These are phyloP conservation scores for Sporobolomyces phaffii DNA, from an alignment of 768 basidiomycete genomes.

Conservation along the genomic window DNA sequence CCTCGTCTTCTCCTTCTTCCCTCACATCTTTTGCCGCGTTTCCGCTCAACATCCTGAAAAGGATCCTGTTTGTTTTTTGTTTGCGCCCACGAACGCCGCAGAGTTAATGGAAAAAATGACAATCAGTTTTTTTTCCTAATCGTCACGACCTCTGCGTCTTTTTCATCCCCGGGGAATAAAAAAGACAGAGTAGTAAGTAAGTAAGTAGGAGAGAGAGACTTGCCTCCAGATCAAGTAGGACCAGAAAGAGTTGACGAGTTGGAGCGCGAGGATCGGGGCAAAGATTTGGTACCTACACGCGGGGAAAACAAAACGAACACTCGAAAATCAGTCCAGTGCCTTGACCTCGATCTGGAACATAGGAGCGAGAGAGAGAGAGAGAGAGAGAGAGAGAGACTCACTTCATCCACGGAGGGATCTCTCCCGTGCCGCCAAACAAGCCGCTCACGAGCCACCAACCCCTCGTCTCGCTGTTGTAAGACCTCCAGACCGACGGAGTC, in stretches of 20 bases:
- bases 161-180: too few species aligned
- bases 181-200: constrained; percentile 2
- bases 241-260: constrained; percentile 87
- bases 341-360: too few species aligned
- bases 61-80: constrained; percentile 2
- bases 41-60: constrained; percentile 30
- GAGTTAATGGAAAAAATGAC: too few species aligned
- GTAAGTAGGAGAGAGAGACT: constrained; percentile 54
- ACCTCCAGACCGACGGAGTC: constrained; percentile 55
- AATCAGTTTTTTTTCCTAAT: constrained; percentile 50
- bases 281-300: constrained; percentile 64
- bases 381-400: background rate
- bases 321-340: too few species aligned
- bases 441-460: constrained; percentile 56
- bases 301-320: background rate
- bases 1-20: constrained; percentile 60
- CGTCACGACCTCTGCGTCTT: too few species aligned
- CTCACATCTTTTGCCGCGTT: constrained; percentile 56
- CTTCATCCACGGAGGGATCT: constrained; percentile 58
- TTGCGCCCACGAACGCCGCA: too few species aligned
- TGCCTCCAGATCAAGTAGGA: constrained; percentile 75
- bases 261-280: constrained; percentile 64
- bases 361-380: background rate
- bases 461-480: constrained; percentile 48
- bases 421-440: constrained; percentile 55